A percentile compares a stretch with the other conserved stretches of the same genome.
Conservation (phyloP, 108 stramenopile genomes). For the Mediolabrus comicus region DNA sequence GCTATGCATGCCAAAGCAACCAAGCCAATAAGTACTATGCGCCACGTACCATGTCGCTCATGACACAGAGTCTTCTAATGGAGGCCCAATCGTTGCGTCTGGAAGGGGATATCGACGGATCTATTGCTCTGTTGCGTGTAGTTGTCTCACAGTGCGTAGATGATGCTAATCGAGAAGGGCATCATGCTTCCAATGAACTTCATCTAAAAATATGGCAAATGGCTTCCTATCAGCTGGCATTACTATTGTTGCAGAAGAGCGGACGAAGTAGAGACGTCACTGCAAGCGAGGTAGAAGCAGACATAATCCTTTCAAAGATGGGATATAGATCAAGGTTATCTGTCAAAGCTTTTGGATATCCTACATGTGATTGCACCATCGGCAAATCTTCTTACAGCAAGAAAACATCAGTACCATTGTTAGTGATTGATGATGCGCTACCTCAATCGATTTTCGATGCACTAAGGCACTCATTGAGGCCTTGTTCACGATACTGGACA, state of each 20-base stretch:
- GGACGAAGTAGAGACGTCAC: conserved; percentile 5
- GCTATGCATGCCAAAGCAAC: too few relatives aligned
- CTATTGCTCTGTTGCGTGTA: conserved; percentile 25
- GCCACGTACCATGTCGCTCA: conserved; percentile 41
- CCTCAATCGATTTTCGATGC: conserved; percentile 32
- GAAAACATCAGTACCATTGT: conserved; percentile 5
- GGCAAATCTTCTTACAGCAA: neutral
- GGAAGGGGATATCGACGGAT: conserved; percentile 27
- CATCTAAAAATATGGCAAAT: conserved; percentile 12
- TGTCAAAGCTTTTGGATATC: conserved; percentile 34
- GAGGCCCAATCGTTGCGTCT: conserved; percentile 31
- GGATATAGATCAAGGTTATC: conserved; percentile 35
- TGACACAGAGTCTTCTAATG: conserved; percentile 41
- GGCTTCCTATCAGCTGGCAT: conserved; percentile 30
- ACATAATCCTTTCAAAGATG: conserved; percentile 17
- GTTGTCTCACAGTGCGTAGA: conserved; percentile 37
- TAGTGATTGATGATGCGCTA: conserved; percentile 23
- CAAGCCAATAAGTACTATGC: too few relatives aligned
- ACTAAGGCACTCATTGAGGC: conserved; percentile 19
- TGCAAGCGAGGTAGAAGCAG: conserved; percentile 18
- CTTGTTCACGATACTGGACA: conserved; percentile 36
- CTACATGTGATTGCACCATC: conserved; percentile 9
- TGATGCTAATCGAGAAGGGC: neutral
- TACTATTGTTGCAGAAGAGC: conserved; percentile 28
- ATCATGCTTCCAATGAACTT: neutral